phyloP scores from a whole-genome alignment of 805 yeast species.

The Brettanomyces nanus region DNA sequence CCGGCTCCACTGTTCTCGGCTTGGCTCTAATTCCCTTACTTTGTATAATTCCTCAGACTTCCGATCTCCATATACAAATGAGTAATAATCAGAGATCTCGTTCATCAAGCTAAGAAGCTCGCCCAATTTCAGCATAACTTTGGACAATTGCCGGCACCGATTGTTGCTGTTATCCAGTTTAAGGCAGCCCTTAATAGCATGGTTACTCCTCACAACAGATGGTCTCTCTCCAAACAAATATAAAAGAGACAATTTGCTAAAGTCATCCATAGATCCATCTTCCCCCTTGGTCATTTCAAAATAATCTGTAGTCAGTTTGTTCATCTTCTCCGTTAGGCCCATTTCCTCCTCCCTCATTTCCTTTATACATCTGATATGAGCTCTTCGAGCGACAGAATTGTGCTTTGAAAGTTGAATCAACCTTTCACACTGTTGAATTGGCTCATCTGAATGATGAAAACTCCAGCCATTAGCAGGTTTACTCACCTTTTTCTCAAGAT shows the following conservation, averaged over 20 bases:
- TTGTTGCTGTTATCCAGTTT: constrained; percentile 68
- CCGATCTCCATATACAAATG: constrained; percentile 27
- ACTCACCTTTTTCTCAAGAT: not conserved
- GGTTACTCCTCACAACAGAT: constrained; percentile 9
- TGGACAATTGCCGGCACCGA: constrained; percentile 48
- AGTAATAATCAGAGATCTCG: constrained; percentile 35
- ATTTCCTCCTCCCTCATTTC: constrained; percentile 7
- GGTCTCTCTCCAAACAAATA: constrained; percentile 18
- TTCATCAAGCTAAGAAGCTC: constrained; percentile 32
- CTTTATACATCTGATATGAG: constrained; percentile 24
- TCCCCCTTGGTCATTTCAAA: constrained; percentile 13
- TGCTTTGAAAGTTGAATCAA: constrained; percentile 36
- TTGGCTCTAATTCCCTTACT: constrained; percentile 29
- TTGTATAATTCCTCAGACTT: constrained; percentile 17
- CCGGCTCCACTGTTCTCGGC: constrained; percentile 34
- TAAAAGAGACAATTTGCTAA: constrained; percentile 19
- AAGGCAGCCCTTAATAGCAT: constrained; percentile 44
- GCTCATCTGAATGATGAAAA: not conserved
- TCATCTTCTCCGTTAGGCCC: constrained; percentile 14
- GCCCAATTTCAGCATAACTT: constrained; percentile 40
- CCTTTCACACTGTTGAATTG: constrained; percentile 24
- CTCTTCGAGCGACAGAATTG: constrained; percentile 29
- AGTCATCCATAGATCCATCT: constrained; percentile 17
- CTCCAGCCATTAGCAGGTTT: not conserved
- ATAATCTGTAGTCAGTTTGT: constrained; percentile 17